Conservation (phyloP, 2,329 filamentous ascomycete genomes). For the Whalleya microplaca region DNA sequence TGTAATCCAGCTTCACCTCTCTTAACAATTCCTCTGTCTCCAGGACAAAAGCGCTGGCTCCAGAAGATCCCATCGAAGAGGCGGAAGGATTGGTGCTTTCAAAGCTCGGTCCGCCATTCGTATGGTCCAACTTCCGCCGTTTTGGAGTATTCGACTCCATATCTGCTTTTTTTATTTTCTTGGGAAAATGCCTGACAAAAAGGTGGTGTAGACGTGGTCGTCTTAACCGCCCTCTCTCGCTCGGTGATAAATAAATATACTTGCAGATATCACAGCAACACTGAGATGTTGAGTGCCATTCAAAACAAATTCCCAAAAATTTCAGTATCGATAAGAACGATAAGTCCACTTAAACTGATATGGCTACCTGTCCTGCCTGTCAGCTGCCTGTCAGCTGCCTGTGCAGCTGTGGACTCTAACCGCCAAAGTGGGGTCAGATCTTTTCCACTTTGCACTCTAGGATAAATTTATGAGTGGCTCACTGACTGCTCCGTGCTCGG, state of each 20-base stretch:
- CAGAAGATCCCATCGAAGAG: conserved; percentile 43
- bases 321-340: conserved; percentile 22
- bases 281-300: neutral
- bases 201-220: conserved; percentile 2
- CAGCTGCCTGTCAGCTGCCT: no score
- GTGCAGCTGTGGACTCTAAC: no score
- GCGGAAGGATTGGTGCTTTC: conserved; percentile 45
- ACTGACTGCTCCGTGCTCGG: no score
- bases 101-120: conserved; percentile 41
- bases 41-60: conserved; percentile 58
- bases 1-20: conserved; percentile 58
- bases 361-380: no score
- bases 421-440: no score
- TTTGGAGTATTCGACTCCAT: conserved; percentile 54
- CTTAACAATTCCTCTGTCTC: conserved; percentile 64
- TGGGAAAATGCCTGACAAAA: neutral
- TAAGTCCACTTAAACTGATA: neutral
- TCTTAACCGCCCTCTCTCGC: neutral
- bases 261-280: neutral
- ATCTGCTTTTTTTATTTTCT: neutral
- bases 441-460: no score
- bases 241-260: neutral
- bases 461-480: no score
- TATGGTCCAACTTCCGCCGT: conserved; percentile 52
- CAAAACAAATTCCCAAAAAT: conserved; percentile 7